Percentiles rank a stretch among this genome's conserved stretches.
Evolutionary conservation across 129 eudicot genomes (phyloP).

Genomic region (Cynara cardunculus): DNA sequence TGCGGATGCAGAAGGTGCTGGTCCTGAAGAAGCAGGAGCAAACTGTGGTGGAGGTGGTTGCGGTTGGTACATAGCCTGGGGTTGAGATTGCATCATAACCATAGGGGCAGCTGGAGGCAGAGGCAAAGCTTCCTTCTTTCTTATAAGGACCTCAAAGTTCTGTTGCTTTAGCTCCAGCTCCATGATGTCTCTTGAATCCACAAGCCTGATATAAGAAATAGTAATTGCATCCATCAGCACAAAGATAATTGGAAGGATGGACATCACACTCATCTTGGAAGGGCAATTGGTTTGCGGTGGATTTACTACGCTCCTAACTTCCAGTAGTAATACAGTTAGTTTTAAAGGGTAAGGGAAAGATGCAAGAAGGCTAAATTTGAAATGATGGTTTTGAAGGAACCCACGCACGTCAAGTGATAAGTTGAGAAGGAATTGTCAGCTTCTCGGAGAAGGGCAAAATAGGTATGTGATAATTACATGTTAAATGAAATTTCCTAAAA

Average conservation of each 20-base stretch:
- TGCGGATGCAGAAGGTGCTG: conserved; percentile 44
- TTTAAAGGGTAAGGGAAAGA: too few relatives aligned
- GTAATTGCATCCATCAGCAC: neutral
- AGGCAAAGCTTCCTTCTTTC: conserved; percentile 77
- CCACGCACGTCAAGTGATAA: too few relatives aligned
- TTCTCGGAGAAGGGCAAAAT: neutral
- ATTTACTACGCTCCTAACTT: too few relatives aligned
- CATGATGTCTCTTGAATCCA: conserved; percentile 90
- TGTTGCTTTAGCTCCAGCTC: conserved; percentile 81
- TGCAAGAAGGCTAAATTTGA: too few relatives aligned
- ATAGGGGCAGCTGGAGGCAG: conserved; percentile 46
- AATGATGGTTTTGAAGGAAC: too few relatives aligned
- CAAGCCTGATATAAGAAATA: conserved; percentile 53
- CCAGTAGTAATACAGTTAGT: neutral
- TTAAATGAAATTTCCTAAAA: neutral
- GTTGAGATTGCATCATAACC: conserved; percentile 51
- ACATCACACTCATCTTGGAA: neutral
- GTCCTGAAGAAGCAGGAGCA: conserved; percentile 42
- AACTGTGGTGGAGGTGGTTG: conserved; percentile 40
- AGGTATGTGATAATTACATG: neutral
- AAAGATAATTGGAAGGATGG: neutral
- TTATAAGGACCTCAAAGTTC: conserved; percentile 65
- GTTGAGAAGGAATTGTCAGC: too few relatives aligned
- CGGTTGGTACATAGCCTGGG: conserved; percentile 42
- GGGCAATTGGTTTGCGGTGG: too few relatives aligned